Conservation (phyloP, 2,329 filamentous ascomycete genomes). For the Colletotrichum sp. region DNA sequence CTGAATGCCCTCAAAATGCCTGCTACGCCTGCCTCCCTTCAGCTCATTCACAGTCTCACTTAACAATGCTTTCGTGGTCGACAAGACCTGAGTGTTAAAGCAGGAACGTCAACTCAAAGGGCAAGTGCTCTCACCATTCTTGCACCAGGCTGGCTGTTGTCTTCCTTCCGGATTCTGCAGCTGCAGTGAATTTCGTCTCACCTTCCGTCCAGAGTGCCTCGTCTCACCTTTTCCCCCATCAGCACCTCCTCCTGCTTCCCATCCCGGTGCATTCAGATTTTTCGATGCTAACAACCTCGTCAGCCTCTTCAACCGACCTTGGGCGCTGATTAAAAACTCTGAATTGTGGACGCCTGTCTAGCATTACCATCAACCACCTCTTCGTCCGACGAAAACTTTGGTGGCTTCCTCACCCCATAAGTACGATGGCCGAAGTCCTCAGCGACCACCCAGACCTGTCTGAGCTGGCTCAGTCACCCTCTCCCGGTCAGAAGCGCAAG, state of each 20-base stretch:
- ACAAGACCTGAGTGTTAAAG: background rate
- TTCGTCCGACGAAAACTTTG: background rate
- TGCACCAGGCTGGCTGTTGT: background rate
- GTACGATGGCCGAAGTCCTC: conserved; percentile 52
- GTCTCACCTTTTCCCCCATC: background rate
- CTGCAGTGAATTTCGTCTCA: background rate
- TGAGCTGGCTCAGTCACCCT: conserved; percentile 36
- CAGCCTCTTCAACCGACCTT: background rate
- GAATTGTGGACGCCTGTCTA: background rate
- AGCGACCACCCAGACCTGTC: conserved; percentile 55
- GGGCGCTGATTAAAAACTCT: background rate
- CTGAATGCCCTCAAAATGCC: background rate
- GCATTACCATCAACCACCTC: background rate
- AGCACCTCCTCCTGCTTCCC: background rate
- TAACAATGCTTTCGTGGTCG: background rate
- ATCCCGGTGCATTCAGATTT: background rate
- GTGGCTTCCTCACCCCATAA: background rate
- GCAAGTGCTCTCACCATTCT: background rate
- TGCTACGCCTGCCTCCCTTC: background rate
- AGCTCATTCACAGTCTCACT: background rate
- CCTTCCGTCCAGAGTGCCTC: background rate
- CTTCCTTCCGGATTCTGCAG: background rate
- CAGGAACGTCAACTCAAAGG: background rate
- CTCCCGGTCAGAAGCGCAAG: conserved; percentile 61
- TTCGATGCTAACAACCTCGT: background rate